A percentile compares a stretch with the other conserved stretches of the same genome.
Conservation (phyloP, 495 filamentous ascomycete genomes). For the Penicillium crystallinum region DNA sequence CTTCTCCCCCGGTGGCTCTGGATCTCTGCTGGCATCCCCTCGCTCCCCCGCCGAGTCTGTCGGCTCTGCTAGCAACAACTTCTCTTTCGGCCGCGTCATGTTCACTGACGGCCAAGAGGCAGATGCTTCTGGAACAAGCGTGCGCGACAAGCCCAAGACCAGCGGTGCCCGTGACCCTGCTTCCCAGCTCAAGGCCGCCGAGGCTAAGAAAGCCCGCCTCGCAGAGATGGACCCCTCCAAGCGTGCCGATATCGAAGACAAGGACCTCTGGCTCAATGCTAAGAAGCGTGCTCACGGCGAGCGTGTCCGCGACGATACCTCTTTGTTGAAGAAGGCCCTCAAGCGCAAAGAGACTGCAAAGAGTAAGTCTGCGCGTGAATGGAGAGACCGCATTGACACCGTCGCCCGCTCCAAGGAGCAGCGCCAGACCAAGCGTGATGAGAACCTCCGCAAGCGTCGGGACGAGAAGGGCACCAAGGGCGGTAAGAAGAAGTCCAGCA, state of each 20-base stretch:
- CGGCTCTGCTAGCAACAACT: conserved; percentile 52
- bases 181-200: conserved; percentile 62
- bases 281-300: conserved; percentile 85
- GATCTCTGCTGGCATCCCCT: conserved; percentile 54
- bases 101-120: conserved; percentile 80
- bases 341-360: conserved; percentile 89
- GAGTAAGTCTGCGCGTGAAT: conserved; percentile 84
- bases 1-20: conserved; percentile 46
- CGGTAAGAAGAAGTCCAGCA: conserved; percentile 53
- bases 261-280: conserved; percentile 90
- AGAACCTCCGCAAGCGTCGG: conserved; percentile 76
- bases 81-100: conserved; percentile 79
- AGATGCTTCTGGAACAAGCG: conserved; percentile 57
- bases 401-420: conserved; percentile 71
- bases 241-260: conserved; percentile 79
- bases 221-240: conserved; percentile 67
- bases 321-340: conserved; percentile 87
- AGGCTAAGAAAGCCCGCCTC: conserved; percentile 69
- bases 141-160: conserved; percentile 56
- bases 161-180: conserved; percentile 77
- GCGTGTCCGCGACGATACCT: conserved; percentile 81
- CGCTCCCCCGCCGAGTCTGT: conserved; percentile 42
- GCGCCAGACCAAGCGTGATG: conserved; percentile 81
- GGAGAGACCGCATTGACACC: conserved; percentile 74
- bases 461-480: conserved; percentile 67